Evolutionary conservation across 805 yeast genomes (phyloP).

Genomic region (Wickerhamomyces subpelliculosus): DNA sequence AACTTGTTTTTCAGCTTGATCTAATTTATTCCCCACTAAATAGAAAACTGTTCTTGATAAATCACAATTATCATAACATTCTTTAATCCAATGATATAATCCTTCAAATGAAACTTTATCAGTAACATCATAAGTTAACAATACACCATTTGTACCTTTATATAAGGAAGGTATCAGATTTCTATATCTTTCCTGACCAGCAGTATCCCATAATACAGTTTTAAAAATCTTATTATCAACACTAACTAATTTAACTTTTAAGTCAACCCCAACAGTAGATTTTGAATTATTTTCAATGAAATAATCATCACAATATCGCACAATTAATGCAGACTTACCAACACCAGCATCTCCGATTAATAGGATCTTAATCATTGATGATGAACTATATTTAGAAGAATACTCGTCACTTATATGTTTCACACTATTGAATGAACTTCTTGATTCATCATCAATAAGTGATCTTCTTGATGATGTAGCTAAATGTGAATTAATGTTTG

Average conservation of each 20-base stretch:
- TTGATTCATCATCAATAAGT: conserved; percentile 9
- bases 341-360: conserved; percentile 41
- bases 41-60: conserved; percentile 28
- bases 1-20: conserved; percentile 30
- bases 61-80: conserved; percentile 30
- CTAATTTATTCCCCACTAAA: conserved; percentile 40
- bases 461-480: conserved; percentile 6
- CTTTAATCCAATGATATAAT: conserved; percentile 35
- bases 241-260: conserved; percentile 35
- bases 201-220: conserved; percentile 43
- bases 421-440: conserved; percentile 8
- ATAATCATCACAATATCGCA: conserved; percentile 34
- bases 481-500: conserved; percentile 18
- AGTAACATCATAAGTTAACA: conserved; percentile 39
- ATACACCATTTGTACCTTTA: conserved; percentile 39
- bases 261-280: conserved; percentile 41
- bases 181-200: conserved; percentile 43
- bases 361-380: conserved; percentile 27
- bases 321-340: conserved; percentile 40
- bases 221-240: conserved; percentile 38
- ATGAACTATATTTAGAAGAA: conserved; percentile 8
- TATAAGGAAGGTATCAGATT: conserved; percentile 39
- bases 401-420: conserved; percentile 15
- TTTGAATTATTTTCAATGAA: conserved; percentile 27
- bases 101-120: conserved; percentile 29